Conservation (phyloP, 148 eudicot species). For the Amaranthus hypochondriacus region DNA sequence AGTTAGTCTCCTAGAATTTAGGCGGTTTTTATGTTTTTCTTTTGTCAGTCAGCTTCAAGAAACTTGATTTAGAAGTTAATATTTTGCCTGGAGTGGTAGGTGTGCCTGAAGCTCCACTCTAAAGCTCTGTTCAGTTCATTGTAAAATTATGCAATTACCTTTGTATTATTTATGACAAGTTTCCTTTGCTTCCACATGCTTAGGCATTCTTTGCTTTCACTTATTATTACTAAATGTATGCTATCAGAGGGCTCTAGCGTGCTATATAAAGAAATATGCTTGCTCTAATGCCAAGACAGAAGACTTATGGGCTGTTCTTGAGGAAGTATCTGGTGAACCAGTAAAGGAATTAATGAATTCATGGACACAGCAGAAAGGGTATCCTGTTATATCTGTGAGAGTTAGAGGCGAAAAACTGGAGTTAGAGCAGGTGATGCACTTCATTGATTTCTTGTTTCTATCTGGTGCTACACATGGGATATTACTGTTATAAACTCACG, state of each 20-base stretch:
- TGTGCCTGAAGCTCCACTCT: no score
- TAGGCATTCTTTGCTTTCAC: not conserved
- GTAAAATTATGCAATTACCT: not conserved
- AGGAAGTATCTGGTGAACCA: constrained; percentile 86
- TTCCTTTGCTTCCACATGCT: not conserved
- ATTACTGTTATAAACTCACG: not conserved
- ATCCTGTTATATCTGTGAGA: constrained; percentile 82
- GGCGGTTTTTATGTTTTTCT: no score
- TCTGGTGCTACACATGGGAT: not conserved
- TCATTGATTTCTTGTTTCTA: not conserved
- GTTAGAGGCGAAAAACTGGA: constrained; percentile 56
- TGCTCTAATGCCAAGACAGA: constrained; percentile 97
- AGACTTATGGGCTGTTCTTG: constrained; percentile 90
- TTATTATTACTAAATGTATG: constrained; percentile 9
- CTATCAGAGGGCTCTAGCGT: constrained; percentile 81
- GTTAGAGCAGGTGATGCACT: constrained; percentile 66
- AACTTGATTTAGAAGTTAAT: not conserved
- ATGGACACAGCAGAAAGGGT: constrained; percentile 96
- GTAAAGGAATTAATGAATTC: constrained; percentile 82
- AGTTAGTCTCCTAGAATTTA: no score
- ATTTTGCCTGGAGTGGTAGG: not conserved
- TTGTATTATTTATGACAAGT: not conserved
- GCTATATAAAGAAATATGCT: constrained; percentile 71
- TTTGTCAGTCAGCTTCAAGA: not conserved
- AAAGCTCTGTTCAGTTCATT: not conserved